These are phyloP conservation scores for Botrytis deweyae DNA, from an alignment of 2,329 filamentous ascomycete genomes.

Conservation along the genomic window DNA sequence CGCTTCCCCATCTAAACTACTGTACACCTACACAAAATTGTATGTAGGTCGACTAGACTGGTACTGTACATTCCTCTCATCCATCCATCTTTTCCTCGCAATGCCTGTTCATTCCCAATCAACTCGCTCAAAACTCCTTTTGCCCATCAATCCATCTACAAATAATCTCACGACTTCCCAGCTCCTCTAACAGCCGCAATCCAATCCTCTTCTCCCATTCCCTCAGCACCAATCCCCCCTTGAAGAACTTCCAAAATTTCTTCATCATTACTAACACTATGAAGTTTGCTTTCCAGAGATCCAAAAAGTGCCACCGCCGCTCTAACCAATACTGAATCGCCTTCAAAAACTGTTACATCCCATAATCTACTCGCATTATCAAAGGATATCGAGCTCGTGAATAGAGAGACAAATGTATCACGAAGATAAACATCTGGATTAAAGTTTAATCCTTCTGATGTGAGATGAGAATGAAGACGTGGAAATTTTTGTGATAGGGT, in stretches of 20 bases:
- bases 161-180: constrained; percentile 28
- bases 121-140: too few species aligned
- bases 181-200: constrained; percentile 32
- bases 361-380: constrained; percentile 72
- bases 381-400: constrained; percentile 61
- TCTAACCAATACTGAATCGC: constrained; percentile 68
- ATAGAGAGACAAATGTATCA: constrained; percentile 62
- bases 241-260: constrained; percentile 29
- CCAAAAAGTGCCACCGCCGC: constrained; percentile 67
- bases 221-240: constrained; percentile 24
- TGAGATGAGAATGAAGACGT: constrained; percentile 63
- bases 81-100: background rate
- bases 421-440: constrained; percentile 55
- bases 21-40: background rate
- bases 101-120: background rate
- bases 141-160: background rate
- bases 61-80: background rate
- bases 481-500: constrained; percentile 65
- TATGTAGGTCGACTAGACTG: background rate
- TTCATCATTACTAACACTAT: constrained; percentile 40
- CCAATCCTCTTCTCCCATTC: constrained; percentile 35
- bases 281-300: constrained; percentile 50
- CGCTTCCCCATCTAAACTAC: background rate
- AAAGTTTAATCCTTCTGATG: constrained; percentile 47
- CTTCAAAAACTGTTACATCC: constrained; percentile 83